phyloP scores from a whole-genome alignment of 257 asterid genomes.

The Solanum pennellii region DNA sequence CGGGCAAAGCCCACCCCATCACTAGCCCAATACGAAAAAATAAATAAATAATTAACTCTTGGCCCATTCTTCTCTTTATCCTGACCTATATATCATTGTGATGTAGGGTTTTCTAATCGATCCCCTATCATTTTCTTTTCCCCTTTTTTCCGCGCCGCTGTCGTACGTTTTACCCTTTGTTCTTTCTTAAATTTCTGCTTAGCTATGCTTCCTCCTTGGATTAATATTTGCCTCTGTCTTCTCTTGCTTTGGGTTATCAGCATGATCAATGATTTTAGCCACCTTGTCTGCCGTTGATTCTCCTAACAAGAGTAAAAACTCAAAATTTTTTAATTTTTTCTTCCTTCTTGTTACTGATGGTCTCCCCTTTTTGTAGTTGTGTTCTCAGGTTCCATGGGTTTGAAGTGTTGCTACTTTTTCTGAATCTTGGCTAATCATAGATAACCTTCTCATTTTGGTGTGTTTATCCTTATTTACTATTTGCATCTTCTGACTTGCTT shows the following conservation, averaged over 20 bases:
- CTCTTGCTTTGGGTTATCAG: neutral
- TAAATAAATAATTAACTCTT: neutral
- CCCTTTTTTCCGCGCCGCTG: too few relatives aligned
- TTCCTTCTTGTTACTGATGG: too few relatives aligned
- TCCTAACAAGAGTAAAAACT: neutral
- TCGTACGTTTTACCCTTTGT: neutral
- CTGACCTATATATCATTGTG: too few relatives aligned
- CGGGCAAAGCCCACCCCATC: neutral
- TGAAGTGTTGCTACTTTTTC: neutral
- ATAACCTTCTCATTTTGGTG: neutral
- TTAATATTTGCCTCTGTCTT: neutral
- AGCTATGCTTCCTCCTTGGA: neutral
- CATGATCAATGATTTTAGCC: neutral
- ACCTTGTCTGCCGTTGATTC: neutral
- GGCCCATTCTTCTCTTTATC: neutral
- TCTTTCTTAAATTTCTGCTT: neutral
- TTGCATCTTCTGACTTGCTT: too few relatives aligned
- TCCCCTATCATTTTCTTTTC: neutral
- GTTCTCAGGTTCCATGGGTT: neutral
- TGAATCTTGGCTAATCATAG: neutral
- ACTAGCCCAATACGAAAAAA: neutral
- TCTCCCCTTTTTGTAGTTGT: too few relatives aligned
- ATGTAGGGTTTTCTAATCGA: neutral
- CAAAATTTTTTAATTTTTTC: rapidly evolving
- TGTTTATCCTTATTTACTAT: too few relatives aligned